Evolutionary conservation across 192 early-diverging fungal species (phyloP).

Genomic region (Gamsiella multidivaricata): DNA sequence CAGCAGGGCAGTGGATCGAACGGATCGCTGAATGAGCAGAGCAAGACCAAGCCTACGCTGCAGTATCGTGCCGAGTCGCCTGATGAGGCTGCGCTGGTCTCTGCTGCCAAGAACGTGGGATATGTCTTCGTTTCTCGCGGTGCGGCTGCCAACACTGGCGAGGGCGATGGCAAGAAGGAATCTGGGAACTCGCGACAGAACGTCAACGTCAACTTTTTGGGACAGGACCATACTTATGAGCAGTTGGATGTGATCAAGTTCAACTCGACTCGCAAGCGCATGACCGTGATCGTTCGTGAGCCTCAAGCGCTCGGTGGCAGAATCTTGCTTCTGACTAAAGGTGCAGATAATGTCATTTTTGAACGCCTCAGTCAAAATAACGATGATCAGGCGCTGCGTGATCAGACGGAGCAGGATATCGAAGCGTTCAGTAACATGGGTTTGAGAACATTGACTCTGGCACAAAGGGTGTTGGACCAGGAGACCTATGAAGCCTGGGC

Average conservation of each 20-base stretch:
- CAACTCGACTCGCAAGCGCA: constrained; percentile 95
- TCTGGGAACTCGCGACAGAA: constrained; percentile 49
- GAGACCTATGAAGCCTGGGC: constrained; percentile 82
- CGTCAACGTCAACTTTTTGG: constrained; percentile 77
- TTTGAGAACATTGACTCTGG: constrained; percentile 89
- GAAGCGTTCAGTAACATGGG: constrained; percentile 86
- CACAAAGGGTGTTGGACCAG: constrained; percentile 77
- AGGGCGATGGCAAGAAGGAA: constrained; percentile 17
- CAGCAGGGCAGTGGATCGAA: neutral
- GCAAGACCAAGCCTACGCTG: constrained; percentile 33
- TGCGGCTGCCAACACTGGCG: neutral
- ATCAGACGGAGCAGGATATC: constrained; percentile 72
- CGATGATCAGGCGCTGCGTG: constrained; percentile 61
- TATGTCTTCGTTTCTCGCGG: constrained; percentile 74
- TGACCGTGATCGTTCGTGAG: constrained; percentile 86
- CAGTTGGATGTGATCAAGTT: constrained; percentile 93
- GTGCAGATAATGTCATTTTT: constrained; percentile 96
- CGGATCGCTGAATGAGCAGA: constrained; percentile 2
- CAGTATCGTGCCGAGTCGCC: constrained; percentile 83
- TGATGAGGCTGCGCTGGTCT: constrained; percentile 86
- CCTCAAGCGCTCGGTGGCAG: constrained; percentile 82
- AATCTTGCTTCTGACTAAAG: constrained; percentile 91
- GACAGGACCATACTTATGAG: constrained; percentile 74
- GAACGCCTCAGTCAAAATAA: constrained; percentile 70
- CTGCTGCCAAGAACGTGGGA: constrained; percentile 81